phyloP scores from a whole-genome alignment of 768 basidiomycete species.

The Gymnopilus dilepis region DNA sequence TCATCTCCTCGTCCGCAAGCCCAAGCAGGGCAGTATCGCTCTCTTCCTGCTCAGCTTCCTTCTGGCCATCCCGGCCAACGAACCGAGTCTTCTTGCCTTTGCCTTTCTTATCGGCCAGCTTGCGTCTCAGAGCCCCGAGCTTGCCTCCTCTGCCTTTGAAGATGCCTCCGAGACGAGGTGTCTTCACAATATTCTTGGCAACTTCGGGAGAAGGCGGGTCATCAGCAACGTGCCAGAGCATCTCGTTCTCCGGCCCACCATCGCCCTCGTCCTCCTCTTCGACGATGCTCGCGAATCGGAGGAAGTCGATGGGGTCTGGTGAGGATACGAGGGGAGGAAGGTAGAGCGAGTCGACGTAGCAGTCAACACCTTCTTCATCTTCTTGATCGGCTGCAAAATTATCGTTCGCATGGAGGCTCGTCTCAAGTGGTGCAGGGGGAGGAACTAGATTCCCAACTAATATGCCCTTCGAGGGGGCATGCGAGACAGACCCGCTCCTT shows the following conservation, averaged over 20 bases:
- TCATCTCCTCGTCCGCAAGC: conserved; percentile 19
- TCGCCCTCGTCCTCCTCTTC: conserved; percentile 26
- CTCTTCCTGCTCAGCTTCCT: conserved; percentile 17
- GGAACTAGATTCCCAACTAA: too few species aligned
- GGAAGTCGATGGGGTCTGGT: conserved; percentile 32
- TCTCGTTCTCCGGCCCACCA: conserved; percentile 5
- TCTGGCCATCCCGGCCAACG: conserved; percentile 13
- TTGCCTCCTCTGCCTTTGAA: conserved; percentile 20
- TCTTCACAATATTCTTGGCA: conserved; percentile 21
- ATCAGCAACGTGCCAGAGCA: conserved; percentile 40
- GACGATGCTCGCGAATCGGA: conserved; percentile 23
- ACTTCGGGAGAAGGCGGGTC: conserved; percentile 43
- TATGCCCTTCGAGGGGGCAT: too few species aligned
- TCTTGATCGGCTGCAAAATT: conserved; percentile 40
- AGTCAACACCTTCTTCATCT: conserved; percentile 19
- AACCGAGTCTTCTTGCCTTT: conserved; percentile 24
- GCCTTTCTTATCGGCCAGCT: conserved; percentile 9
- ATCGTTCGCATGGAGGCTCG: too few species aligned
- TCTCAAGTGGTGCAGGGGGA: too few species aligned
- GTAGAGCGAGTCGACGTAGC: conserved; percentile 28
- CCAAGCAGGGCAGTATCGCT: conserved; percentile 12
- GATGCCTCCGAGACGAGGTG: neutral
- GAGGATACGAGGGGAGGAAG: conserved; percentile 25
- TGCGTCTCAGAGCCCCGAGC: conserved; percentile 1
- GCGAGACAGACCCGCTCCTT: conserved; percentile 19